Evolutionary conservation across 352 stramenopile species (phyloP).

Genomic region (Phytopythium mirpurense): DNA sequence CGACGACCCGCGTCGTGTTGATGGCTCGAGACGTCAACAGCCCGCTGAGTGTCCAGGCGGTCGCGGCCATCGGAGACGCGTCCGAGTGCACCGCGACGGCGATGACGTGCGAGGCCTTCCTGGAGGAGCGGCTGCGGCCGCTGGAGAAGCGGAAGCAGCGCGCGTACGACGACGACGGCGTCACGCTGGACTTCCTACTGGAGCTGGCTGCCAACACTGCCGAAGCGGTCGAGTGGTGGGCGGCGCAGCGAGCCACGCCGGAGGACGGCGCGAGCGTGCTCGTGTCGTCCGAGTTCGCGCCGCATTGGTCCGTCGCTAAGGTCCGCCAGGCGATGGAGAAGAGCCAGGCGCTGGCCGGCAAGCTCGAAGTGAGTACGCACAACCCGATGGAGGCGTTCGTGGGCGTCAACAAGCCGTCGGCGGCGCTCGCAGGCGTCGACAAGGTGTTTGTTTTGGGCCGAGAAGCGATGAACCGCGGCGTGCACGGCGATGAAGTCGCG

Average conservation of each 20-base stretch:
- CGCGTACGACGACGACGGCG: slow-evolving; percentile 10
- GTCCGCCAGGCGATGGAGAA: slow-evolving; percentile 28
- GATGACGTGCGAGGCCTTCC: slow-evolving; percentile 50
- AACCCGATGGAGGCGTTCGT: slow-evolving; percentile 78
- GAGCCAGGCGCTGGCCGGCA: slow-evolving; percentile 32
- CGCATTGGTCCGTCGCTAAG: slow-evolving; percentile 34
- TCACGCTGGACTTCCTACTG: slow-evolving; percentile 33
- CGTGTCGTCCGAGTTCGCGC: slow-evolving; percentile 39
- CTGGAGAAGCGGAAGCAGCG: not conserved
- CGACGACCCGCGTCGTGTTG: slow-evolving; percentile 37
- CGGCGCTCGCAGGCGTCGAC: slow-evolving; percentile 18
- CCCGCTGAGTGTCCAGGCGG: slow-evolving; percentile 31
- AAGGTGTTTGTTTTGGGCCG: slow-evolving; percentile 72
- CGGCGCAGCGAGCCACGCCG: slow-evolving; percentile 22
- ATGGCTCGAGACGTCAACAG: slow-evolving; percentile 50
- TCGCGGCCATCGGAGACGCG: slow-evolving; percentile 22
- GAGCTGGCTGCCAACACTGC: slow-evolving; percentile 60
- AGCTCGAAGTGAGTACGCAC: slow-evolving; percentile 63
- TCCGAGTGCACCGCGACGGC: slow-evolving; percentile 15
- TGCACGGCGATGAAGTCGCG: slow-evolving; percentile 97
- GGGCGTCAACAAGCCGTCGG: slow-evolving; percentile 29
- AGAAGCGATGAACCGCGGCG: slow-evolving; percentile 93
- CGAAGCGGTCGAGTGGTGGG: slow-evolving; percentile 45
- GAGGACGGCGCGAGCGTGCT: slow-evolving; percentile 18
- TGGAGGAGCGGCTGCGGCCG: slow-evolving; percentile 29